Base-by-base conservation (phyloP, 345 rosid species). In the Cardamine occulta region DNA sequence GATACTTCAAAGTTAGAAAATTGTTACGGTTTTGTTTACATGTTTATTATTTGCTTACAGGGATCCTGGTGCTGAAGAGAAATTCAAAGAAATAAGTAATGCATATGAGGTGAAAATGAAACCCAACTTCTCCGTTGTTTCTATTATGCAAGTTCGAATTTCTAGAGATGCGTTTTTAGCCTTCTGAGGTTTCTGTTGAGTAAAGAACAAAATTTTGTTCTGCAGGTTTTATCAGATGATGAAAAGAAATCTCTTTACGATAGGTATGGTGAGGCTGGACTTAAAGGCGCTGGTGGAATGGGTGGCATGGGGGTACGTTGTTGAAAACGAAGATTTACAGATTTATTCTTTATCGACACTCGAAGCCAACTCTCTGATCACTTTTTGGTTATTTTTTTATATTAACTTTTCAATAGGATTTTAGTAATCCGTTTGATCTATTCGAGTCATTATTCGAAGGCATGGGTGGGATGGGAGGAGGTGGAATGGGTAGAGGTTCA, bases 1-100 rank as follows among this genome's bases (percentile, higher is more conserved):
- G 58, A 65, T 32, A 7, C 71, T 54, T 56, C 5, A 2, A 34
- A 56, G 39, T 40, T 37, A 24, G 40, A 66, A 47, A 57, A 19
- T 35, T 10, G 4, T 65, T 13, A 37, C 34, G 12, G 18, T 74
- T 14, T 14, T 67, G 61, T 70, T 64, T 48, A 58, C 73, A 26
- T 2, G 49, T 34, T 56, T 45, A 52, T 44, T 11, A 21, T 47
- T 11, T 56, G 17, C 73, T 64, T 45, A 79, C 85, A 96, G 99
- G 79, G 98, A 96, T 1, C 73, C 97, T 34, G 93, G 88, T 11
- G 97, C 98, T 28, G 99, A 93, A 74, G 86, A 85, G 80, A 93
- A 93, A 76, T 93, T 96, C 81, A 96, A 93, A 90, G 97, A 96
- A 37, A 96, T 96, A 75, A 91, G 99, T 64, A 96, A 96, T 76